Evolutionary conservation across 305 asterid species (phyloP).

Genomic region (Solanum chacoense): DNA sequence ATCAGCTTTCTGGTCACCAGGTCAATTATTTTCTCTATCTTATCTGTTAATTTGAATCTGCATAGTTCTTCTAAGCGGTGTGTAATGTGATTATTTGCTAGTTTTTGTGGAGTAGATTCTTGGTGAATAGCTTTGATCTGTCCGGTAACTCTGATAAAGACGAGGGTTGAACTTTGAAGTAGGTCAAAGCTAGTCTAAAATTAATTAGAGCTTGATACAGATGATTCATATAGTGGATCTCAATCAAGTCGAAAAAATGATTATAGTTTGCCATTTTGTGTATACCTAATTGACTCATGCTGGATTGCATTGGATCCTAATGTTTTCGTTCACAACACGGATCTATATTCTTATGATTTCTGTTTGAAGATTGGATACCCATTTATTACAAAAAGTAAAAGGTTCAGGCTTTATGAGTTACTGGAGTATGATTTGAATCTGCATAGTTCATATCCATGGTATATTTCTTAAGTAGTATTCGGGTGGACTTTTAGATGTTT

Average conservation of each 20-base stretch:
- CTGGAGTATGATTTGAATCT: not conserved
- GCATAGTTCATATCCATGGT: not conserved
- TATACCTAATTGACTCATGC: not conserved
- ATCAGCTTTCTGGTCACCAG: conserved; percentile 61
- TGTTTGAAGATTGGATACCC: not conserved
- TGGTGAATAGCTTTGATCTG: not conserved
- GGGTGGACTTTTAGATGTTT: not conserved
- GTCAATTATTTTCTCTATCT: conserved; percentile 14
- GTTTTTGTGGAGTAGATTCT: not conserved
- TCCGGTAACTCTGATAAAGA: not conserved
- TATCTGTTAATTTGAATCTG: not conserved
- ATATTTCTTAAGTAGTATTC: not conserved
- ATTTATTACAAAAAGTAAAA: not conserved
- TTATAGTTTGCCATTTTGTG: not conserved
- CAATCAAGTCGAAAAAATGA: not conserved
- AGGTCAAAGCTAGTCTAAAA: not conserved
- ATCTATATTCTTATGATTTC: not conserved
- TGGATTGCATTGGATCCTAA: not conserved
- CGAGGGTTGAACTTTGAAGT: not conserved
- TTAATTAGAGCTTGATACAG: not conserved
- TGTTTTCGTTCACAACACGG: not conserved
- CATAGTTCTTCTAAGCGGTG: not conserved
- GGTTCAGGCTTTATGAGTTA: not conserved
- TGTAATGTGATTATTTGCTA: not conserved
- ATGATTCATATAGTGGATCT: not conserved